phyloP scores from a whole-genome alignment of 164 flowering plant genomes.

The Chimonanthus praecox region DNA sequence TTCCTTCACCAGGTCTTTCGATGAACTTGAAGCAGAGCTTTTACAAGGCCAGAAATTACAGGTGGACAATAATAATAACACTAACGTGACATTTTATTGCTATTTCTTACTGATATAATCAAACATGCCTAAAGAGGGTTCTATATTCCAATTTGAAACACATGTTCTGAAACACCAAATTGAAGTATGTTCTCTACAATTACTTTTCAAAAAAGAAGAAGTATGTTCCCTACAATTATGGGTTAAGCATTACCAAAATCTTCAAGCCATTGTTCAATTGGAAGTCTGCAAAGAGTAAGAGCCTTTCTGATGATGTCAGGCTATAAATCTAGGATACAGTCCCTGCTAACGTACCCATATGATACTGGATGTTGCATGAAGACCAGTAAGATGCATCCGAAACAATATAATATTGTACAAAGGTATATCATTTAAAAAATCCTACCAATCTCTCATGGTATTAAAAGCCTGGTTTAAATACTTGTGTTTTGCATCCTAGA shows the following conservation, averaged over 20 bases:
- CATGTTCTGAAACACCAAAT: background rate
- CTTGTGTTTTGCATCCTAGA: background rate
- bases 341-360: background rate
- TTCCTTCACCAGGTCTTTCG: constrained; percentile 59
- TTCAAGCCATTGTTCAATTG: background rate
- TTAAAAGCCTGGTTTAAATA: background rate
- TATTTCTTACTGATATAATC: too few relatives aligned
- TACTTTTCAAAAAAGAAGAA: too few relatives aligned
- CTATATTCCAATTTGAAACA: too few relatives aligned
- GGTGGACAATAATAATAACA: constrained; percentile 30
- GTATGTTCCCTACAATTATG: background rate
- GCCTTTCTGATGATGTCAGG: background rate
- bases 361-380: background rate
- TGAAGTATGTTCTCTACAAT: background rate
- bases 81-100: background rate
- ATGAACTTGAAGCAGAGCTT: constrained; percentile 95
- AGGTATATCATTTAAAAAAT: background rate
- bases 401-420: background rate
- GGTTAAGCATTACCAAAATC: background rate
- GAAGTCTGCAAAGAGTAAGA: background rate
- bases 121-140: background rate
- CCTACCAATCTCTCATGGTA: background rate
- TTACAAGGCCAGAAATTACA: constrained; percentile 93
- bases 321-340: background rate
- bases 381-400: background rate